These are phyloP conservation scores for Arabis alpina DNA, from an alignment of 345 rosid genomes.

Conservation along the genomic window DNA sequence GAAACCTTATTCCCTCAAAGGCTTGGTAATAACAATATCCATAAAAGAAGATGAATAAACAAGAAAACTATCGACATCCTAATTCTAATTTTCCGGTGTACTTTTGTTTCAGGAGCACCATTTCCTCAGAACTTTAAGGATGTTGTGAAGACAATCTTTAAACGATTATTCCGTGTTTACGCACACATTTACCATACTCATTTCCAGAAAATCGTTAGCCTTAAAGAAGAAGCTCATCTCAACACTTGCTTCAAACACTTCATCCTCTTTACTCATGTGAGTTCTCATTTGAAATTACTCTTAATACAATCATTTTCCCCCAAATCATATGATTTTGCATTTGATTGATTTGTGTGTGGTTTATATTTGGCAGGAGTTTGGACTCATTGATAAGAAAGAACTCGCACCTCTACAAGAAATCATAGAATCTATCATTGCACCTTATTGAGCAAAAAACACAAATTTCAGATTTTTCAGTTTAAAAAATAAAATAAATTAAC, in stretches of 20 bases:
- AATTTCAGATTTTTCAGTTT: constrained; percentile 26
- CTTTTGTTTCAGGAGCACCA: constrained; percentile 66
- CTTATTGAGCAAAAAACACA: constrained; percentile 53
- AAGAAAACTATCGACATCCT: neutral
- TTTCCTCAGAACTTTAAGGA: constrained; percentile 97
- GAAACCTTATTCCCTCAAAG: constrained; percentile 96
- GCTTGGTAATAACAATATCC: constrained; percentile 64
- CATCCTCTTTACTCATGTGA: constrained; percentile 91
- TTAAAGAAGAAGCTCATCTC: constrained; percentile 99
- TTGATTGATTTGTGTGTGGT: neutral
- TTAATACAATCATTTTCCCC: neutral
- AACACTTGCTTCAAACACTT: constrained; percentile 99
- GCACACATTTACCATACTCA: constrained; percentile 97
- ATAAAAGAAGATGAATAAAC: constrained; percentile 13
- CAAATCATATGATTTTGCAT: too few relatives aligned
- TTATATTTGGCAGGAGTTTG: constrained; percentile 71
- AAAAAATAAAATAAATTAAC: constrained; percentile 24
- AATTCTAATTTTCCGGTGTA: neutral
- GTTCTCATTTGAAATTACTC: constrained; percentile 31
- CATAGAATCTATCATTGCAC: constrained; percentile 81
- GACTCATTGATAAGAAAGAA: constrained; percentile 95
- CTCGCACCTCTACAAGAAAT: constrained; percentile 97
- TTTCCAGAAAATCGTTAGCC: constrained; percentile 98
- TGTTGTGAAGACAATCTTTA: constrained; percentile 94
- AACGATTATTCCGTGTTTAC: constrained; percentile 92